Percentiles rank a stretch among this genome's conserved stretches.
Evolutionary conservation across 108 stramenopile genomes (phyloP).

Genomic region (Aurantiochytrium sp.): DNA sequence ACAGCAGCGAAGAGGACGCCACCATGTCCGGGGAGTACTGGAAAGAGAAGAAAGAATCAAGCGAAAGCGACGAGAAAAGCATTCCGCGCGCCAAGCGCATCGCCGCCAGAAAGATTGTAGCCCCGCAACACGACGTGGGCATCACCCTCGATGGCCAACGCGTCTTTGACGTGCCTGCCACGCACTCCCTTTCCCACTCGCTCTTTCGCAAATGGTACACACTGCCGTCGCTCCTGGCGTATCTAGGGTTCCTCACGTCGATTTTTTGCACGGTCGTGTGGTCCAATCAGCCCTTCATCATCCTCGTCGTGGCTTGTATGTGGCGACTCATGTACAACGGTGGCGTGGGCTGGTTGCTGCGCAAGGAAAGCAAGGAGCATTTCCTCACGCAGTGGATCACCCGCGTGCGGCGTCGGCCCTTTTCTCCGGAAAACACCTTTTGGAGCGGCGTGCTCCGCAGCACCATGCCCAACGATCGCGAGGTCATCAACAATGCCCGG

Average conservation of each 20-base stretch:
- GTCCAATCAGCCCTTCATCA: background rate
- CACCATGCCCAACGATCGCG: background rate
- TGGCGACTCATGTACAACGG: background rate
- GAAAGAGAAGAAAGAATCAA: background rate
- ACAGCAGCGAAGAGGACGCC: background rate
- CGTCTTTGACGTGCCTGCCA: background rate
- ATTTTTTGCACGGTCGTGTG: background rate
- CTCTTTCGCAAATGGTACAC: background rate
- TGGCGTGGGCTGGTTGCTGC: background rate
- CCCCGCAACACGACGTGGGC: background rate
- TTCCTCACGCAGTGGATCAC: background rate
- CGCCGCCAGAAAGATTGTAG: background rate
- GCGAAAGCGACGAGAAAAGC: background rate
- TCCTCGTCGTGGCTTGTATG: background rate
- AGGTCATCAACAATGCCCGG: background rate
- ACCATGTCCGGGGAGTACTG: background rate
- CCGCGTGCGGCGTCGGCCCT: background rate
- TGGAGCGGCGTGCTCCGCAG: background rate
- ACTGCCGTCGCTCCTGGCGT: background rate
- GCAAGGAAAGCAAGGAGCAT: background rate
- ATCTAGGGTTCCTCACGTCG: background rate
- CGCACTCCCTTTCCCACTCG: background rate
- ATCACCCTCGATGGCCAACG: background rate
- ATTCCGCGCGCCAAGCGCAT: background rate
- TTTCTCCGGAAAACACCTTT: background rate